Conservation (phyloP, 441 rosid species). For the Bruguiera hainesii region DNA sequence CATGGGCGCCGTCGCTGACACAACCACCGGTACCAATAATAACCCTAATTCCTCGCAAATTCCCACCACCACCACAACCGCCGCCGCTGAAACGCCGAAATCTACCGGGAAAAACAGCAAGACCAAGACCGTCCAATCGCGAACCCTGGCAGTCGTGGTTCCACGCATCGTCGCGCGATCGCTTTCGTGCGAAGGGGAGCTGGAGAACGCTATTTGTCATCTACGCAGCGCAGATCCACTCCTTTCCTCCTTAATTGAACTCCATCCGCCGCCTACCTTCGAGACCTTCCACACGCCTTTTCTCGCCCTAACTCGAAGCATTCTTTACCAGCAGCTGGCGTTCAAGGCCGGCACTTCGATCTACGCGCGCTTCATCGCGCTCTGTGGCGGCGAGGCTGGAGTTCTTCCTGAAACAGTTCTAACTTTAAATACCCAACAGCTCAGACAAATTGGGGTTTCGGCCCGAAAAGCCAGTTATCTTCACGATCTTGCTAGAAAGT, state of each 20-base stretch:
- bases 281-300: constrained; percentile 80
- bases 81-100: constrained; percentile 24
- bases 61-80: not conserved
- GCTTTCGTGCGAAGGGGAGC: constrained; percentile 79
- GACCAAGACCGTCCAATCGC: constrained; percentile 33
- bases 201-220: constrained; percentile 64
- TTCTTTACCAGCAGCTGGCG: constrained; percentile 89
- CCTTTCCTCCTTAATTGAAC: constrained; percentile 57
- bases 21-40: constrained; percentile 9
- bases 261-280: constrained; percentile 66
- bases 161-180: constrained; percentile 63
- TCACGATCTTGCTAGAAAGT: constrained; percentile 88
- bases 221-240: constrained; percentile 76
- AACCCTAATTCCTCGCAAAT: constrained; percentile 19
- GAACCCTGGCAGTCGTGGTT: constrained; percentile 25
- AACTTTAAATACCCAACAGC: constrained; percentile 62
- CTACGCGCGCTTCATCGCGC: constrained; percentile 72
- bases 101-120: constrained; percentile 26
- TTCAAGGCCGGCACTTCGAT: constrained; percentile 85
- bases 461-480: constrained; percentile 93
- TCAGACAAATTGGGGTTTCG: constrained; percentile 85
- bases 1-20: constrained; percentile 11
- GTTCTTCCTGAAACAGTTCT: constrained; percentile 74
- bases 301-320: constrained; percentile 78
- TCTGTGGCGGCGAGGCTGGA: constrained; percentile 75